Conservation (phyloP, 2,329 filamentous ascomycete genomes). For the Colletotrichum sp. region DNA sequence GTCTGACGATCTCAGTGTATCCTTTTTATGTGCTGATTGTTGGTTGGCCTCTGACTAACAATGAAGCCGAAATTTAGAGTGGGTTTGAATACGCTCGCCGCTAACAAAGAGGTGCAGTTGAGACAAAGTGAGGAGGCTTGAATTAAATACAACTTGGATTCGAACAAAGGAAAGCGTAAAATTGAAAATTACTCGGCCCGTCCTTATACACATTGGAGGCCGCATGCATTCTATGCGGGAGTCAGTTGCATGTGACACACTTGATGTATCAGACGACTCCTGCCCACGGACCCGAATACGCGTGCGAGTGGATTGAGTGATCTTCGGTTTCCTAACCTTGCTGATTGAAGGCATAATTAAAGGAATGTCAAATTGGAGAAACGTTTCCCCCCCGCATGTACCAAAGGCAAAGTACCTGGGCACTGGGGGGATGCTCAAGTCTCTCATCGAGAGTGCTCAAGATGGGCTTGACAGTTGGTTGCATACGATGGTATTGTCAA, state of each 20-base stretch:
- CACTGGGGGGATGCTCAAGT: background rate
- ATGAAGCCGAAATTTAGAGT: background rate
- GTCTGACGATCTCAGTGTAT: background rate
- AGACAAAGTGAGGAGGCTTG: background rate
- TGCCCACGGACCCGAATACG: conserved; percentile 9
- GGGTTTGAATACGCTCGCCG: background rate
- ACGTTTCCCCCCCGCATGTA: background rate
- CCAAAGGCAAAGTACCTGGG: background rate
- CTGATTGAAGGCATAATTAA: background rate
- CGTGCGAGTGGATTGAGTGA: background rate
- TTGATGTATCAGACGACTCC: conserved; percentile 12
- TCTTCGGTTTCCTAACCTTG: background rate
- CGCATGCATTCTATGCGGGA: background rate
- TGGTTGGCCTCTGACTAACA: background rate
- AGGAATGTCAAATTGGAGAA: background rate
- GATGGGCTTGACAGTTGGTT: background rate
- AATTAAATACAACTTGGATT: background rate
- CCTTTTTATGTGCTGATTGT: background rate
- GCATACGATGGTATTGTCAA: background rate
- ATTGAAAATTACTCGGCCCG: background rate
- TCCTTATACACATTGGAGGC: background rate
- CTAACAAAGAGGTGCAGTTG: background rate
- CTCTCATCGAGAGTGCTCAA: background rate
- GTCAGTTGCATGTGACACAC: conserved; percentile 15
- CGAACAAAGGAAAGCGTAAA: background rate